Base-by-base conservation (phyloP, 345 rosid species). In the Eutrema heterophyllum region DNA sequence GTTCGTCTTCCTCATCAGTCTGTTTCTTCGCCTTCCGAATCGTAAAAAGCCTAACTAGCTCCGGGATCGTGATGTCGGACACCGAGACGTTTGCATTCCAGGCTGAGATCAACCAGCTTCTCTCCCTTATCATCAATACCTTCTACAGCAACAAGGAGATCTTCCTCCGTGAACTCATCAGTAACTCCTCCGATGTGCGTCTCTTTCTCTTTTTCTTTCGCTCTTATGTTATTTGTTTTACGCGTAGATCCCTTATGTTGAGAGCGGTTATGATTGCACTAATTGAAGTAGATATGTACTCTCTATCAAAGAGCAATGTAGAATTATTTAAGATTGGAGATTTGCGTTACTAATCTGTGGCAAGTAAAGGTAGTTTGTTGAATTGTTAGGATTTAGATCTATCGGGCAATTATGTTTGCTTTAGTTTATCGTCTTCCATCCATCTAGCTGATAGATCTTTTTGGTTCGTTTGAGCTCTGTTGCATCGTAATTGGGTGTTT, bases 71-170 rank as follows among this genome's bases (percentile, higher is more conserved):
- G 24, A 56, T 56, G 61, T 18, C 61, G 38, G 61, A 56, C 61
- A 18, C 26, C 1, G 61, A 56, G 41, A 56, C 61, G 0, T 56
- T 56, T 38, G 61, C 61, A 3, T 56, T 56, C 41, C 61, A 56
- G 26, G 61, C 61, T 5, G 61, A 56, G 61, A 56, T 56, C 61
- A 56, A 56, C 11, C 61, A 56, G 39, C 21, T 56, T 10, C 61
- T 56, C 14, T 56, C 61, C 4, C 41, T 56, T 11, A 56, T 56
- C 61, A 56, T 56, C 61, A 56, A 56, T 18, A 56, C 61, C 14
- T 56, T 56, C 7, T 56, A 56, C 61, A 56, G 61, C 61, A 56
- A 56, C 41, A 56, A 56, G 61, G 61, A 56, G 61, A 56, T 56
- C 61, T 56, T 56, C 41, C 61, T 56, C 9, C 61, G 61, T 33